These are phyloP conservation scores for Beauveria medogensis DNA, from an alignment of 2,329 filamentous ascomycete genomes.

Conservation along the genomic window DNA sequence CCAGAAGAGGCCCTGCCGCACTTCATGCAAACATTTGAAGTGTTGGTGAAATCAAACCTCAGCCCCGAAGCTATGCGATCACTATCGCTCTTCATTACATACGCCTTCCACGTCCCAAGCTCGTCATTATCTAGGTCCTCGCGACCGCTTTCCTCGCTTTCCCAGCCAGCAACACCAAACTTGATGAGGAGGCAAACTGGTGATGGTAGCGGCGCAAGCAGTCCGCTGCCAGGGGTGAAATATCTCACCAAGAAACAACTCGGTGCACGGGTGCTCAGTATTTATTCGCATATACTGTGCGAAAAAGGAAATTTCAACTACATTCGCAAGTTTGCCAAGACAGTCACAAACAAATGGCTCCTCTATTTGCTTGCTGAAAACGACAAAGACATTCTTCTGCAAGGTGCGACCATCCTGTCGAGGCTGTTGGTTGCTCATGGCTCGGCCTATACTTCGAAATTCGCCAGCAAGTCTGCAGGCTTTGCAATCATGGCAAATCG, in stretches of 20 bases:
- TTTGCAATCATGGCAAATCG: constrained; percentile 79
- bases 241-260: constrained; percentile 59
- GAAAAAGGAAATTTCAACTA: constrained; percentile 58
- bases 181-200: constrained; percentile 29
- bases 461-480: constrained; percentile 74
- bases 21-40: constrained; percentile 72
- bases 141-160: constrained; percentile 31
- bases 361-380: constrained; percentile 84
- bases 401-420: constrained; percentile 75
- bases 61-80: constrained; percentile 80
- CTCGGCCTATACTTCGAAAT: constrained; percentile 73
- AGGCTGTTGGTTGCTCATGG: constrained; percentile 79
- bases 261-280: constrained; percentile 64
- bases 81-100: constrained; percentile 86
- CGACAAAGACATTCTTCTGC: constrained; percentile 72
- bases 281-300: constrained; percentile 73
- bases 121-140: constrained; percentile 44
- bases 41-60: constrained; percentile 70
- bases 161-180: constrained; percentile 33
- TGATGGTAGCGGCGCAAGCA: constrained; percentile 24
- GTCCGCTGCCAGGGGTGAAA: constrained; percentile 24
- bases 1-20: constrained; percentile 62
- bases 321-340: constrained; percentile 82
- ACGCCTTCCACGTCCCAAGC: constrained; percentile 62
- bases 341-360: constrained; percentile 96